Evolutionary conservation across 805 yeast genomes (phyloP).

Genomic region (Pichia sporocuriosa): DNA sequence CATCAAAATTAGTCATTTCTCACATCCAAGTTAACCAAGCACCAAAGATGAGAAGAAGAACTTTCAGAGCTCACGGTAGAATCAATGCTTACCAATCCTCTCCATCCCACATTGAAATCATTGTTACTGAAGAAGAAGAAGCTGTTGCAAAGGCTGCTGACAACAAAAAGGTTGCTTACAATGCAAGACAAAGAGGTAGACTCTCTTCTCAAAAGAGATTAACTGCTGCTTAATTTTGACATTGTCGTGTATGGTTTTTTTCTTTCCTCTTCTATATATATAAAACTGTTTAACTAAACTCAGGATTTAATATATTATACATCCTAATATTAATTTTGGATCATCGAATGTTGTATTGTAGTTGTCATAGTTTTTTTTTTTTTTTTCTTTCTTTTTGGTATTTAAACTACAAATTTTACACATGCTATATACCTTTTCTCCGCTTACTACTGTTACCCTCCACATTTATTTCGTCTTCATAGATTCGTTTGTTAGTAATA

Average conservation of each 20-base stretch:
- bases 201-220: slow-evolving; percentile 82
- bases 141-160: slow-evolving; percentile 79
- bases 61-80: slow-evolving; percentile 99
- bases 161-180: slow-evolving; percentile 54
- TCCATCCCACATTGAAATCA: slow-evolving; percentile 98
- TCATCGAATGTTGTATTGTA: no score
- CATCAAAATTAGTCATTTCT: slow-evolving; percentile 85
- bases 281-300: slow-evolving; percentile 9
- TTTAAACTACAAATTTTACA: background rate
- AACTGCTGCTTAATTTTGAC: slow-evolving; percentile 44
- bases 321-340: background rate
- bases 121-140: slow-evolving; percentile 93
- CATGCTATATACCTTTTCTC: background rate
- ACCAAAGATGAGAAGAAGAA: slow-evolving; percentile 99
- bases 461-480: background rate
- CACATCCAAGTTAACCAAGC: slow-evolving; percentile 99
- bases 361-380: no score
- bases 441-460: background rate
- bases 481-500: background rate
- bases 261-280: slow-evolving; percentile 12
- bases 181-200: slow-evolving; percentile 91
- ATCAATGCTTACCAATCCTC: slow-evolving; percentile 98
- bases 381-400: no score
- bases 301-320: slow-evolving; percentile 4
- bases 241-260: slow-evolving; percentile 7